Percentiles rank a stretch among this genome's conserved stretches.
These are phyloP conservation scores for Sugiyamaella grinbergsii DNA, from an alignment of 1,139 yeast species.

Conservation along the genomic window DNA sequence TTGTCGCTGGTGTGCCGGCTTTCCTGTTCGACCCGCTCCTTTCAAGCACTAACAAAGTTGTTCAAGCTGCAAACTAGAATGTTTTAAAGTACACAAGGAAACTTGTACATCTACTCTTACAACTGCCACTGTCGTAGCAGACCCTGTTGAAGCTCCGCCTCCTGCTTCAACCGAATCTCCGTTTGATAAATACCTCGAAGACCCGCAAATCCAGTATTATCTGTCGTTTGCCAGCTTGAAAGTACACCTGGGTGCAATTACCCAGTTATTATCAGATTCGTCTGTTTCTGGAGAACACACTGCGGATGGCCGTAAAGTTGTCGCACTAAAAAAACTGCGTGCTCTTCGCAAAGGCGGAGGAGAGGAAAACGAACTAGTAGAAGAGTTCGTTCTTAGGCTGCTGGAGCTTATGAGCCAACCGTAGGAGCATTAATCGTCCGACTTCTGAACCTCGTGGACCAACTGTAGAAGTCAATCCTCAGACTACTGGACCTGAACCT, in stretches of 20 bases:
- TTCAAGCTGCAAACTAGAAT: slow-evolving; percentile 53
- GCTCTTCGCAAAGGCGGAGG: slow-evolving; percentile 63
- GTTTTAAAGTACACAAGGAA: slow-evolving; percentile 54
- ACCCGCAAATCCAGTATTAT: slow-evolving; percentile 48
- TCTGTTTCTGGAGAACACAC: slow-evolving; percentile 48
- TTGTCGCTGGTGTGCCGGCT: too few relatives aligned
- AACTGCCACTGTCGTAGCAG: background rate
- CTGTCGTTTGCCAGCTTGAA: slow-evolving; percentile 54
- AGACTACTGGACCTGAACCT: too few relatives aligned
- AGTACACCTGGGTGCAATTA: slow-evolving; percentile 53
- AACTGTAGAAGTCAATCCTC: too few relatives aligned
- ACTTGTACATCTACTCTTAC: slow-evolving; percentile 30
- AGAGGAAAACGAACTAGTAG: slow-evolving; percentile 65
- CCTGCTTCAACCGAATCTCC: slow-evolving; percentile 5
- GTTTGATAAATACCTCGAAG: slow-evolving; percentile 39
- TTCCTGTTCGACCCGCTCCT: background rate
- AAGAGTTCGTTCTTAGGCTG: slow-evolving; percentile 52
- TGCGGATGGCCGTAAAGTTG: slow-evolving; percentile 54
- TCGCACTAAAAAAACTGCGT: slow-evolving; percentile 61
- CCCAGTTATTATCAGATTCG: slow-evolving; percentile 51
- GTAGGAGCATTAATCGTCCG: too few relatives aligned
- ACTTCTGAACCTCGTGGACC: background rate
- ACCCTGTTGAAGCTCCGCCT: background rate
- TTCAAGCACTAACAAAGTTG: background rate
- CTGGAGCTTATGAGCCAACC: slow-evolving; percentile 25